These are phyloP conservation scores for Ophiocordyceps unilateralis DNA, from an alignment of 2,329 filamentous ascomycete genomes.

Conservation along the genomic window DNA sequence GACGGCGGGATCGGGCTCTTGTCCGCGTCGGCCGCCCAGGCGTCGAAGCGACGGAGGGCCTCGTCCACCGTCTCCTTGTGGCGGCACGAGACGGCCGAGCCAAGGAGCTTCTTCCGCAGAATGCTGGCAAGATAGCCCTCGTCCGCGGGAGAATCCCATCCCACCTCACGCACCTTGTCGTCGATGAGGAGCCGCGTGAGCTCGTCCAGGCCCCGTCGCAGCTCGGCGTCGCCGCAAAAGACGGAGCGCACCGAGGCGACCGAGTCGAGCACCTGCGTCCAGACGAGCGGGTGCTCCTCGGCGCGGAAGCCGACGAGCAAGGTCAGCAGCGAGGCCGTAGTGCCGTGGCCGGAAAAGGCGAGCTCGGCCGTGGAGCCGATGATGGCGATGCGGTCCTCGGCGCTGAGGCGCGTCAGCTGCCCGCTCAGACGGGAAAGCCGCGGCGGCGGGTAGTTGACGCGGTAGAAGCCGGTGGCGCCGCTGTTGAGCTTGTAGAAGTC, in stretches of 20 bases:
- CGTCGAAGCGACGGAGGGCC: slow-evolving; percentile 61
- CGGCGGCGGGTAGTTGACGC: slow-evolving; percentile 80
- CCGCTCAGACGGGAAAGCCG: slow-evolving; percentile 66
- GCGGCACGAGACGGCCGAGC: slow-evolving; percentile 55
- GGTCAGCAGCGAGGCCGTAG: slow-evolving; percentile 63
- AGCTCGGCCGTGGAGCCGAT: slow-evolving; percentile 81
- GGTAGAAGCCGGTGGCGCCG: slow-evolving; percentile 74
- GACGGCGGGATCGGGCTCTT: slow-evolving; percentile 60
- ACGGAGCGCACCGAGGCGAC: slow-evolving; percentile 66
- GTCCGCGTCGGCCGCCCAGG: slow-evolving; percentile 56
- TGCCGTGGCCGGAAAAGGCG: slow-evolving; percentile 71
- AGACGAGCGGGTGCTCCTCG: slow-evolving; percentile 76
- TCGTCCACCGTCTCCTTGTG: slow-evolving; percentile 59
- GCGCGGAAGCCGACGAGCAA: slow-evolving; percentile 70
- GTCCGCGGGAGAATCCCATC: slow-evolving; percentile 63
- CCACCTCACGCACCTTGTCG: slow-evolving; percentile 58
- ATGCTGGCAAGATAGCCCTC: slow-evolving; percentile 74
- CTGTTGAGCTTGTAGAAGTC: slow-evolving; percentile 91
- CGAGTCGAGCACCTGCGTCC: slow-evolving; percentile 68
- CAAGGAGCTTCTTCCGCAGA: slow-evolving; percentile 65
- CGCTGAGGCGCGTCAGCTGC: slow-evolving; percentile 57
- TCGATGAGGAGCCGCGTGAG: slow-evolving; percentile 66
- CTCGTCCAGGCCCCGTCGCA: slow-evolving; percentile 56
- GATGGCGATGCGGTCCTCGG: slow-evolving; percentile 83
- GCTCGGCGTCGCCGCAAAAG: slow-evolving; percentile 58